These are phyloP conservation scores for Echinosophora koreensis DNA, from an alignment of 306 rosid genomes.

Conservation along the genomic window DNA sequence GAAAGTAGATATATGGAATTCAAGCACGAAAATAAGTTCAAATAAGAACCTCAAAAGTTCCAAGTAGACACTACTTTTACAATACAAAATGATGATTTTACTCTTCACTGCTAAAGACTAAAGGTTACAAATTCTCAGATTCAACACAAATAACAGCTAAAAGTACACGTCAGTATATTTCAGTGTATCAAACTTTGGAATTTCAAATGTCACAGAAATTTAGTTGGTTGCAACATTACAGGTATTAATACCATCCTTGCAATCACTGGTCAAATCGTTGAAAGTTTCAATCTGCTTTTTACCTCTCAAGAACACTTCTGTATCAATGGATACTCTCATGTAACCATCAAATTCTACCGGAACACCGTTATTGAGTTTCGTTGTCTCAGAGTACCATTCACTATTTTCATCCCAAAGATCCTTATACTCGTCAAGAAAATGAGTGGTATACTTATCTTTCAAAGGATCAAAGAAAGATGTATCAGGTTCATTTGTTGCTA, in stretches of 20 bases:
- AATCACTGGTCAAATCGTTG: constrained; percentile 91
- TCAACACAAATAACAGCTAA: constrained; percentile 59
- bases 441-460: constrained; percentile 88
- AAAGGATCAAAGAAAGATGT: constrained; percentile 78
- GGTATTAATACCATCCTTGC: constrained; percentile 94
- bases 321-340: constrained; percentile 94
- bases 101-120: constrained; percentile 54
- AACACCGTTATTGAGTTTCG: constrained; percentile 70
- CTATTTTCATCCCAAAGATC: constrained; percentile 89
- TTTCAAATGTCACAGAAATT: constrained; percentile 48
- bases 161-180: constrained; percentile 52
- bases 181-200: constrained; percentile 48
- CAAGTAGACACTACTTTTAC: constrained; percentile 48
- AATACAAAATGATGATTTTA: constrained; percentile 53
- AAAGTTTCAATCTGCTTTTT: constrained; percentile 94
- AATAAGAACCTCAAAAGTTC: constrained; percentile 43
- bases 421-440: constrained; percentile 91
- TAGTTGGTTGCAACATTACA: constrained; percentile 75
- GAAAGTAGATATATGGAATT: constrained; percentile 31
- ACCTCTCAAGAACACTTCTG: constrained; percentile 98
- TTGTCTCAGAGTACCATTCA: constrained; percentile 86
- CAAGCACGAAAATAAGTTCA: constrained; percentile 41
- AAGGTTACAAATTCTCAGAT: constrained; percentile 66
- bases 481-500: constrained; percentile 86
- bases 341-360: constrained; percentile 95